Evolutionary conservation across 2,329 filamentous ascomycete species (phyloP), one percentile per base, ranked within the genome.

Genomic region (Aspergillus intermedius): DNA sequence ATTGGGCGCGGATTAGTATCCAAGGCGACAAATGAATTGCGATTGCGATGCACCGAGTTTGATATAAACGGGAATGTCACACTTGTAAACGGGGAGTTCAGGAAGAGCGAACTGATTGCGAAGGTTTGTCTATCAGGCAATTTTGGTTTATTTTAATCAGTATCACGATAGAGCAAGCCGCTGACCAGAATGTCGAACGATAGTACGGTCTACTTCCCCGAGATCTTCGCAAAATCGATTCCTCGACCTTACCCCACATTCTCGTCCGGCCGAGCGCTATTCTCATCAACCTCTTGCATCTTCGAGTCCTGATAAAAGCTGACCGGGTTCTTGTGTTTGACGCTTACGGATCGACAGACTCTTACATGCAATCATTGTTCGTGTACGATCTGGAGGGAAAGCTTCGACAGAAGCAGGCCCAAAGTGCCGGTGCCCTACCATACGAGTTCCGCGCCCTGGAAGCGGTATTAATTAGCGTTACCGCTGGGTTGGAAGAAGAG

Each of bases 301-400:
- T 98, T 43, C 88, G 93, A 52, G 93, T 95, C 46, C 79, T 98
- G 21, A 95, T 98, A 67, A 96, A 96, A 73, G 82, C 91, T 54
- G 88, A 98, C 63, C 86, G 91, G 21, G 90, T 98, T 5, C 81
- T 98, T 21, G 84, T 98, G 4, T 97, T 98, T 66, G 93, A 97
- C 62, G 88, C 93, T 12, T 97, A 95, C 69, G 93, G 93, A 25
- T 93, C 89, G 37, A 91, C 89, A 51, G 89, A 94, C 58, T 94
- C 90, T 0, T 95, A 96, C 62, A 90, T 91, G 28, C 93, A 97
- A 67, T 95, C 90, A 3, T 82, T 93, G 12, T 98, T 98, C 73
- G 95, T 98, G 82, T 96, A 97, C 70, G 93, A 97, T 63, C 74
- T 98, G 17, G 90, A 97, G 67, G 88, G 88, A 10, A 95, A 95